phyloP scores from a whole-genome alignment of 345 rosid species.

The Sonneratia caseolaris region DNA sequence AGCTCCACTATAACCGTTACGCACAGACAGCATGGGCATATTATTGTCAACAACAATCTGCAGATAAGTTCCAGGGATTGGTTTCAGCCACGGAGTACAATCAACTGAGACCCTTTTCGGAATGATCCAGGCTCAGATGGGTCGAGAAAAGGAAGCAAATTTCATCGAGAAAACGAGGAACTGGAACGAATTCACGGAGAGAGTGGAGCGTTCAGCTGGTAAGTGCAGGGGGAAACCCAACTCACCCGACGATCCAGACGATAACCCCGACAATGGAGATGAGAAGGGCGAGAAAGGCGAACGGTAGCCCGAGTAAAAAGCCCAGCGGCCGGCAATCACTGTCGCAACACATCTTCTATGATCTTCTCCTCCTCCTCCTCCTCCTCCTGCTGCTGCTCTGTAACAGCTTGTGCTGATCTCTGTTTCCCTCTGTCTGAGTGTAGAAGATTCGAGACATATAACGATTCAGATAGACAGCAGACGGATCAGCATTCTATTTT shows the following conservation, averaged over 20 bases:
- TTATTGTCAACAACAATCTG: slow-evolving; percentile 60
- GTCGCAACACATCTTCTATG: slow-evolving; percentile 36
- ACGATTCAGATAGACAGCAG: neutral
- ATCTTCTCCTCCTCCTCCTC: too few relatives aligned
- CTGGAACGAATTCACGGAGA: neutral
- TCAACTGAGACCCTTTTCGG: neutral
- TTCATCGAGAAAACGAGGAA: neutral
- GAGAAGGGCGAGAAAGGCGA: slow-evolving; percentile 63
- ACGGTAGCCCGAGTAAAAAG: slow-evolving; percentile 84
- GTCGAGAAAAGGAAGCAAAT: neutral
- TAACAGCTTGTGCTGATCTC: neutral
- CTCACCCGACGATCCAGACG: slow-evolving; percentile 78
- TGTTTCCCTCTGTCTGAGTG: too few relatives aligned
- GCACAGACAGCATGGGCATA: slow-evolving; percentile 68
- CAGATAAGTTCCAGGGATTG: neutral
- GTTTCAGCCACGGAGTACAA: neutral
- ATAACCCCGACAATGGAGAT: slow-evolving; percentile 64
- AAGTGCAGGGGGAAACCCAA: too few relatives aligned
- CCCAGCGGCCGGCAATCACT: slow-evolving; percentile 72
- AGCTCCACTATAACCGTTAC: slow-evolving; percentile 48
- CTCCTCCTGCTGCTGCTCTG: neutral
- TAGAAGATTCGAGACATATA: neutral
- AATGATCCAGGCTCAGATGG: neutral
- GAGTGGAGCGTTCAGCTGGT: neutral
- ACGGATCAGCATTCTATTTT: too few relatives aligned